A percentile compares a stretch with the other conserved stretches of the same genome.
phyloP scores from a whole-genome alignment of 2,329 filamentous ascomycete genomes.

The Verticillium isaacii region DNA sequence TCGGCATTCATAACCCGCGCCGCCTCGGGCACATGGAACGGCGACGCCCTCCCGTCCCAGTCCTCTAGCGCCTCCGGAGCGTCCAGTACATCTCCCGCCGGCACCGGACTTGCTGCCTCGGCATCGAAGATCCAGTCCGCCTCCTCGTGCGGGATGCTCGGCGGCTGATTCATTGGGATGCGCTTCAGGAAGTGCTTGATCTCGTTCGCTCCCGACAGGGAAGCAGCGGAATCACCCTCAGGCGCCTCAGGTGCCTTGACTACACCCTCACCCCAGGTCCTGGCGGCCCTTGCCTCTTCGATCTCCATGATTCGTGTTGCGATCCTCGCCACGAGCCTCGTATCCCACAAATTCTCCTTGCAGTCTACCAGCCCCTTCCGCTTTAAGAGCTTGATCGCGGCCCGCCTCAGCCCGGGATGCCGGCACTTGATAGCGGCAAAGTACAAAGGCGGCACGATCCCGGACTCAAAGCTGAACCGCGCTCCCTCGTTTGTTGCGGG shows the following conservation, averaged over 20 bases:
- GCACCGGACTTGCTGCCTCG: not conserved
- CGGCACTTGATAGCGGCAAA: constrained; percentile 34
- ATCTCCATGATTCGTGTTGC: constrained; percentile 28
- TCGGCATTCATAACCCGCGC: constrained; percentile 23
- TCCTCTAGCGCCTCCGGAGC: not conserved
- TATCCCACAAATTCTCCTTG: constrained; percentile 35
- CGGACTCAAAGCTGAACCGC: constrained; percentile 37
- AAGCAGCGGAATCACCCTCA: not conserved
- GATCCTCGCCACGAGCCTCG: constrained; percentile 23
- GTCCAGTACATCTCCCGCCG: not conserved
- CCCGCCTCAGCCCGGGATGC: constrained; percentile 33
- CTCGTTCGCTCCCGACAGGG: not conserved
- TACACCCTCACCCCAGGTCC: not conserved
- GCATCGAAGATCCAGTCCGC: not conserved
- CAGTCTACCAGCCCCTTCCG: constrained; percentile 23
- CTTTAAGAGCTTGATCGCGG: constrained; percentile 30
- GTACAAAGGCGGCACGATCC: constrained; percentile 35
- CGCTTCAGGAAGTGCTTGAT: not conserved
- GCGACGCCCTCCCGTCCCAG: constrained; percentile 11
- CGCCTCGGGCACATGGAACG: constrained; percentile 20
- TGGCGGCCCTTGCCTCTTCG: constrained; percentile 21
- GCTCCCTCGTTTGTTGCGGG: constrained; percentile 6
- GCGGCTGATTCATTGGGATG: not conserved
- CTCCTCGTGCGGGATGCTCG: not conserved
- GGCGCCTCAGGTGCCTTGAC: not conserved